Conservation (phyloP, 225 moss, liverwort and hornwort genomes). For the Pseudoscleropodium purum region DNA sequence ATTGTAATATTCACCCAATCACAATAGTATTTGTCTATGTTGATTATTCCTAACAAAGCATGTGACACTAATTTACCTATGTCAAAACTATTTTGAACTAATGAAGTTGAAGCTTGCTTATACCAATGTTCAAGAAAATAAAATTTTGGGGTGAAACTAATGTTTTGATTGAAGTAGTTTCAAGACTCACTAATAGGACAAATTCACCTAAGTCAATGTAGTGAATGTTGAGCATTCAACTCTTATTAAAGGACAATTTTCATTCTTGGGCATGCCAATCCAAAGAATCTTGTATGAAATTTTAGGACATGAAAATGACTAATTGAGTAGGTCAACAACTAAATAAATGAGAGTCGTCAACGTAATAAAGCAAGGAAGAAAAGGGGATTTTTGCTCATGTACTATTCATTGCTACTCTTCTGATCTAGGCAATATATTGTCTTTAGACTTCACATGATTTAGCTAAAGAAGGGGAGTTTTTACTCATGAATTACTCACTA, state of each 20-base stretch:
- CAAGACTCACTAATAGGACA: not conserved
- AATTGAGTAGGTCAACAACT: not conserved
- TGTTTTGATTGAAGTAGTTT: not conserved
- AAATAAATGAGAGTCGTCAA: not conserved
- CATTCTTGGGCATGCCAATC: not conserved
- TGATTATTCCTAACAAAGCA: not conserved
- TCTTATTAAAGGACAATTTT: not conserved
- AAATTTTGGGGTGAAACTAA: too few species aligned
- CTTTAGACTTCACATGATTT: not conserved
- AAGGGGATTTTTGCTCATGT: too few species aligned
- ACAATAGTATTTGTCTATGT: not conserved
- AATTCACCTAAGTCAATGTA: not conserved
- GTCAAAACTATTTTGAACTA: too few species aligned
- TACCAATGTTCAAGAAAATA: not conserved
- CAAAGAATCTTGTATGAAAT: not conserved
- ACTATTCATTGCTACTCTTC: too few species aligned
- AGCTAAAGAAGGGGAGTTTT: too few species aligned
- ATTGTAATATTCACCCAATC: not conserved
- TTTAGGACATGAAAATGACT: not conserved
- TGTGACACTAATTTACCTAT: too few species aligned
- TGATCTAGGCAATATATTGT: fast-evolving
- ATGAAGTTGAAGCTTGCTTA: not conserved
- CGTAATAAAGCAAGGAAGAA: not conserved
- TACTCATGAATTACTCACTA: too few species aligned
- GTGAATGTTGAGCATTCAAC: not conserved